Percentiles rank a stretch among this genome's conserved stretches.
Conservation (phyloP, 768 basidiomycete genomes). For the Suillus subaureus region DNA sequence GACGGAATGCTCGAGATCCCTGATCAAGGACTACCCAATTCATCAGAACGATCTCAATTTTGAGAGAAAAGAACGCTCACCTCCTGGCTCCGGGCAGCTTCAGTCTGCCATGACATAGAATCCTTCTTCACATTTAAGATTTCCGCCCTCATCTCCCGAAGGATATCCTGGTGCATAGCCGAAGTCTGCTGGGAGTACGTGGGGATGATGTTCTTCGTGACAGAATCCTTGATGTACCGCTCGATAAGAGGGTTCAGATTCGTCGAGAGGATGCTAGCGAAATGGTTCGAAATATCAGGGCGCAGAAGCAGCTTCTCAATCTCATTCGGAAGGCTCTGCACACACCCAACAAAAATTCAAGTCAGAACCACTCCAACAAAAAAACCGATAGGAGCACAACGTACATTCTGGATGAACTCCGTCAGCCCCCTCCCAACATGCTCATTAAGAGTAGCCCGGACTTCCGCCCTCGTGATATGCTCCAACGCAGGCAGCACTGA, state of each 20-base stretch:
- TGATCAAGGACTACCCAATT: slow-evolving; percentile 59
- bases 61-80: slow-evolving; percentile 40
- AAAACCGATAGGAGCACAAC: background rate
- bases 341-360: background rate
- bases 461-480: slow-evolving; percentile 79
- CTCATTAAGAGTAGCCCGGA: slow-evolving; percentile 74
- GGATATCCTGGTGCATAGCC: slow-evolving; percentile 76
- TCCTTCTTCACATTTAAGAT: slow-evolving; percentile 80
- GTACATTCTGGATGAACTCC: slow-evolving; percentile 73
- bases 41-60: slow-evolving; percentile 13
- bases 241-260: slow-evolving; percentile 78
- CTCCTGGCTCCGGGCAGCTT: slow-evolving; percentile 78
- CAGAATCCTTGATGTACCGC: slow-evolving; percentile 78
- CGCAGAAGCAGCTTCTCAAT: slow-evolving; percentile 78
- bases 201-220: slow-evolving; percentile 74
- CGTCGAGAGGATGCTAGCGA: slow-evolving; percentile 72
- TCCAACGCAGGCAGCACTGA: slow-evolving; percentile 84
- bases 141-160: slow-evolving; percentile 74
- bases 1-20: slow-evolving; percentile 81
- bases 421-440: slow-evolving; percentile 76
- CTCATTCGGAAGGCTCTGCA: slow-evolving; percentile 73
- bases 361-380: slow-evolving; percentile 3
- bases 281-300: slow-evolving; percentile 75
- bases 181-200: slow-evolving; percentile 75
- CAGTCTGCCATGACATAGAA: slow-evolving; percentile 79